Evolutionary conservation across 2,329 filamentous ascomycete genomes (phyloP).

Genomic region (Nannizziopsis barbatae): DNA sequence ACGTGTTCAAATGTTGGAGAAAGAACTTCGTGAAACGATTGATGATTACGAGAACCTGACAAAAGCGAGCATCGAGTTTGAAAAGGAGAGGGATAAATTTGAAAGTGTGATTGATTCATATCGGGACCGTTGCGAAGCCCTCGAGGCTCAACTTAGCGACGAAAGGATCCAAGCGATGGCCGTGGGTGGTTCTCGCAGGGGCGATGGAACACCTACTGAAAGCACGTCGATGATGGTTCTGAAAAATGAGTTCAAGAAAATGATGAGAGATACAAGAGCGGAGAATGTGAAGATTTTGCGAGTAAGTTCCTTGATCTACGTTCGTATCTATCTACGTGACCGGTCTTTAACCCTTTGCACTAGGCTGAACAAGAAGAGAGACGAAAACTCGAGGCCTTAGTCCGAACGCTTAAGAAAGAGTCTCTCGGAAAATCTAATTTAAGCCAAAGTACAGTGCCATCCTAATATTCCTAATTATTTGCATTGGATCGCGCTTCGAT

Average conservation of each 20-base stretch:
- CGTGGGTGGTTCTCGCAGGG: constrained; percentile 38
- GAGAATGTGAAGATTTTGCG: constrained; percentile 55
- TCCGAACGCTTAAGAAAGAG: constrained; percentile 42
- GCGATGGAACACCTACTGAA: constrained; percentile 35
- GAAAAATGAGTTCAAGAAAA: constrained; percentile 67
- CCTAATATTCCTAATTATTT: constrained; percentile 20
- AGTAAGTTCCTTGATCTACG: constrained; percentile 38
- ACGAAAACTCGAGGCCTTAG: constrained; percentile 51
- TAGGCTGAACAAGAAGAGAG: constrained; percentile 63
- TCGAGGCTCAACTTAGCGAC: constrained; percentile 55
- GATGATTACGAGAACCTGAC: constrained; percentile 61
- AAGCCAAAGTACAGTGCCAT: constrained; percentile 26
- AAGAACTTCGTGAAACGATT: constrained; percentile 56
- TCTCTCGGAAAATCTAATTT: constrained; percentile 26
- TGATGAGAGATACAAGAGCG: constrained; percentile 61
- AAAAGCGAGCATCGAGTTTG: constrained; percentile 57
- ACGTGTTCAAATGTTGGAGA: constrained; percentile 47
- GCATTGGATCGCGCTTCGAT: background rate
- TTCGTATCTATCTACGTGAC: background rate
- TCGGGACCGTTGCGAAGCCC: constrained; percentile 50
- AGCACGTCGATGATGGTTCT: constrained; percentile 57
- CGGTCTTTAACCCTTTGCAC: constrained; percentile 12
- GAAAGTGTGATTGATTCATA: constrained; percentile 54
- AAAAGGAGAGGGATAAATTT: constrained; percentile 56
- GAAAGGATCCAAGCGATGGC: constrained; percentile 58